A percentile compares a stretch with the other conserved stretches of the same genome.
Evolutionary conservation across 2,329 filamentous ascomycete genomes (phyloP).

Genomic region (Seiridium cupressi): DNA sequence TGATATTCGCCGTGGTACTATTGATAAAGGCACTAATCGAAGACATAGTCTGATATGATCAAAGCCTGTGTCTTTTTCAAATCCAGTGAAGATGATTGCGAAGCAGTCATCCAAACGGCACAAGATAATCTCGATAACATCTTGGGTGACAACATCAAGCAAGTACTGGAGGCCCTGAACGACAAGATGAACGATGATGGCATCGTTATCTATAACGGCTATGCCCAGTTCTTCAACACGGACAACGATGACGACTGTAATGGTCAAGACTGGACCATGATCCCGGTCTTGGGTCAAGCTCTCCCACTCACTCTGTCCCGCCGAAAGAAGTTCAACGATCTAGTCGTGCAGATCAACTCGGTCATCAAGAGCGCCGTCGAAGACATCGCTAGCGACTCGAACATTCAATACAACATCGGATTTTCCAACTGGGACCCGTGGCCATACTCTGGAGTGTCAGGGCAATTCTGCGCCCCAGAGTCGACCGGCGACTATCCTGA

Average conservation of each 20-base stretch:
- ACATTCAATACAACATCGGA: conserved; percentile 18
- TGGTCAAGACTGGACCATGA: conserved; percentile 15
- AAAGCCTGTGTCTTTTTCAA: conserved; percentile 19
- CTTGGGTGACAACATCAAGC: conserved; percentile 24
- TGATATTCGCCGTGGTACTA: no score
- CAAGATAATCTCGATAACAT: conserved; percentile 24
- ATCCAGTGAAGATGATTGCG: conserved; percentile 14
- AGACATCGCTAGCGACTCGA: conserved; percentile 10
- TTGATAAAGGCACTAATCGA: no score
- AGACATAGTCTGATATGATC: conserved; percentile 5
- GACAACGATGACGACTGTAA: conserved; percentile 20
- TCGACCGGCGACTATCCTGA: conserved; percentile 25
- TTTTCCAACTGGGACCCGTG: conserved; percentile 29
- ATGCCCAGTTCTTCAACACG: conserved; percentile 31
- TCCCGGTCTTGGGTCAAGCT: background rate
- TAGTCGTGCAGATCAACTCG: conserved; percentile 24
- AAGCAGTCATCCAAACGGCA: conserved; percentile 20
- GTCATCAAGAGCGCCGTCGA: conserved; percentile 24
- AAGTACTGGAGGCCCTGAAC: conserved; percentile 22
- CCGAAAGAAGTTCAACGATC: conserved; percentile 26
- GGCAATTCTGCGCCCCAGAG: conserved; percentile 27
- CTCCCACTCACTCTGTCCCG: conserved; percentile 19
- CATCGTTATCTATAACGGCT: conserved; percentile 26
- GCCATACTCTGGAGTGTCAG: conserved; percentile 20
- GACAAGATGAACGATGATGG: conserved; percentile 27